These are phyloP conservation scores for Helotiales sp. DNA, from an alignment of 2,329 filamentous ascomycete species.

Conservation along the genomic window DNA sequence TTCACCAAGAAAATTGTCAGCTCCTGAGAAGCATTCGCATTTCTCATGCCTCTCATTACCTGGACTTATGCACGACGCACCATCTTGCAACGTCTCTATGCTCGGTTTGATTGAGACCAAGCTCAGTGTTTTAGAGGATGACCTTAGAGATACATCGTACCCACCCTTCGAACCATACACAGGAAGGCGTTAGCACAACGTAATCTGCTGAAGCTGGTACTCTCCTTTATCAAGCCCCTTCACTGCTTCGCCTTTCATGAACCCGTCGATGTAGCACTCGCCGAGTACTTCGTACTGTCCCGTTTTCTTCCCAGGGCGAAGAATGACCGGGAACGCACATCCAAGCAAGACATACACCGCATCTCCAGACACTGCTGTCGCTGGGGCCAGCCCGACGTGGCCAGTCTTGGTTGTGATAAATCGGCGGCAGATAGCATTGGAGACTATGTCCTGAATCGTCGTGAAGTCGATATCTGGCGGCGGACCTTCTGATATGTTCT, in stretches of 20 bases:
- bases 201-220: neutral
- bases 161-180: no score
- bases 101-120: no score
- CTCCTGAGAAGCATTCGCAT: no score
- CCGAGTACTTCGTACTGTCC: constrained; percentile 22
- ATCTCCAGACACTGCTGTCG: constrained; percentile 23
- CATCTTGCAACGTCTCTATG: no score
- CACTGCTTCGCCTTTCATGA: constrained; percentile 29
- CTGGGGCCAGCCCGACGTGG: constrained; percentile 22
- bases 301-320: constrained; percentile 17
- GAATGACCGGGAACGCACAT: constrained; percentile 30
- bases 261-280: constrained; percentile 31
- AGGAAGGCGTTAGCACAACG: neutral
- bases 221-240: neutral
- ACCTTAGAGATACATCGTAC: no score
- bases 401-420: constrained; percentile 15
- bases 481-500: neutral
- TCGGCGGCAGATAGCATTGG: constrained; percentile 18
- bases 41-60: no score
- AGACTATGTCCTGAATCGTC: constrained; percentile 1
- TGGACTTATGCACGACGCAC: no score
- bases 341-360: constrained; percentile 30
- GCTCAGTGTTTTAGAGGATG: no score
- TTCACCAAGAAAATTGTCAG: no score
- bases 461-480: neutral